A percentile compares a stretch with the other conserved stretches of the same genome.
Evolutionary conservation across 345 rosid genomes (phyloP).

Genomic region (Citrus sinensis): DVS_A1.0 CM039165.1:187501-188000

Average conservation of each 20-base stretch:
- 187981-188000: neutral
- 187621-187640: no score
- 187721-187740: slow-evolving; percentile 57
- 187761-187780: slow-evolving; percentile 40
- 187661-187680: no score
- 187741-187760: slow-evolving; percentile 42
- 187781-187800: slow-evolving; percentile 36
- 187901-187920: neutral
- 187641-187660: no score
- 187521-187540: slow-evolving; percentile 77
- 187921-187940: neutral
- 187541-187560: neutral
- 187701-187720: slow-evolving; percentile 51
- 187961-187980: neutral
- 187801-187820: neutral
- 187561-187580: neutral
- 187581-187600: neutral
- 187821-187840: neutral
- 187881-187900: neutral
- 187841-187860: neutral
- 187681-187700: slow-evolving; percentile 27
- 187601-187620: neutral
- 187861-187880: neutral
- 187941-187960: neutral
- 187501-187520: slow-evolving; percentile 42